Evolutionary conservation across 2,329 filamentous ascomycete genomes (phyloP).

Genomic region (Curvularia sp.): DNA sequence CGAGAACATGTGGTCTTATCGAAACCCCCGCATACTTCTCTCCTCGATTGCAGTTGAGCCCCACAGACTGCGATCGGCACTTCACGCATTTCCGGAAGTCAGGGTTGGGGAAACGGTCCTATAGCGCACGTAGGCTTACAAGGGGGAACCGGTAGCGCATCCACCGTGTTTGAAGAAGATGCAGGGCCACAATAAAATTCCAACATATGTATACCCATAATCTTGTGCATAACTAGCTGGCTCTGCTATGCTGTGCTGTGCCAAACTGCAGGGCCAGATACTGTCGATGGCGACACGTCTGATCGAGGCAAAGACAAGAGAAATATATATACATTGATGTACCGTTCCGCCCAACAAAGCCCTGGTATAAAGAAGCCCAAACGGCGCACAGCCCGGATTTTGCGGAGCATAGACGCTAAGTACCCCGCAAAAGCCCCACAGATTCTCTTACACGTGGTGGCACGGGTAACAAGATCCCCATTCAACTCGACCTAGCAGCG

Average conservation of each 20-base stretch:
- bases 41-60: slow-evolving; percentile 15
- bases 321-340: not conserved
- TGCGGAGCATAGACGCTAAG: slow-evolving; percentile 1
- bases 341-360: not conserved
- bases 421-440: slow-evolving; percentile 7
- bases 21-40: slow-evolving; percentile 16
- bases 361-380: not conserved
- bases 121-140: slow-evolving; percentile 3
- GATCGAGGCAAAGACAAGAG: not conserved
- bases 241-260: not conserved
- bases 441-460: not conserved
- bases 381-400: not conserved
- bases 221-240: slow-evolving; percentile 6
- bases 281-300: not conserved
- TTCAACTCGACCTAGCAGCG: not conserved
- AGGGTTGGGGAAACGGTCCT: slow-evolving; percentile 20
- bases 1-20: slow-evolving; percentile 18
- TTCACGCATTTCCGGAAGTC: slow-evolving; percentile 6
- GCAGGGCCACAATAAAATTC: slow-evolving; percentile 2
- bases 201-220: slow-evolving; percentile 5
- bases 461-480: not conserved
- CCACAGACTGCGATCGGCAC: slow-evolving; percentile 21
- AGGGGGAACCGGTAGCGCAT: slow-evolving; percentile 4
- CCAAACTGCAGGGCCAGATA: not conserved
- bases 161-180: slow-evolving; percentile 6